Percentiles rank a stretch among this genome's conserved stretches.
Evolutionary conservation across 1,284 basidiomycete genomes (phyloP).

Genomic region (Pseudozyma thailandica): DNA sequence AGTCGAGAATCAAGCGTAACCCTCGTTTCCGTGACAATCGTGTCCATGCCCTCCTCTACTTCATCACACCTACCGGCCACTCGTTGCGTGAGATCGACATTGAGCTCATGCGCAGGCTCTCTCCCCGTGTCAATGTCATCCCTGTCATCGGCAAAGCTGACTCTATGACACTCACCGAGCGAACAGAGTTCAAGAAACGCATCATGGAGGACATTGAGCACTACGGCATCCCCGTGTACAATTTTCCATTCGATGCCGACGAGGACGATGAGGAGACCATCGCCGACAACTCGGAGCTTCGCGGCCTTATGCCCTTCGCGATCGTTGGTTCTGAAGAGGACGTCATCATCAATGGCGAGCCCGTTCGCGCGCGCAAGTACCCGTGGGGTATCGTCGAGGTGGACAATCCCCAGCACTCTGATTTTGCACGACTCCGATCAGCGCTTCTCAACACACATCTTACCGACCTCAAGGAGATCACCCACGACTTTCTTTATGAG

Average conservation of each 20-base stretch:
- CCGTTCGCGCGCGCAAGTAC: constrained; percentile 89
- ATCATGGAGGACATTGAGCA: constrained; percentile 99
- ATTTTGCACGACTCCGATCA: constrained; percentile 90
- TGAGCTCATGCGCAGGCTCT: constrained; percentile 70
- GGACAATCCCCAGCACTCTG: constrained; percentile 97
- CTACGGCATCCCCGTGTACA: constrained; percentile 98
- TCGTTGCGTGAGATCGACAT: constrained; percentile 97
- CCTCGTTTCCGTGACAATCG: constrained; percentile 96
- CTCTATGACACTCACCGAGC: constrained; percentile 76
- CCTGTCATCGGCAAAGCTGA: constrained; percentile 98
- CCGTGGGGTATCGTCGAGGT: constrained; percentile 99
- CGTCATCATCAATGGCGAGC: constrained; percentile 89
- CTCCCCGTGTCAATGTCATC: constrained; percentile 86
- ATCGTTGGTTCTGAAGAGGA: constrained; percentile 98
- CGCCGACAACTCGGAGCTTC: constrained; percentile 80
- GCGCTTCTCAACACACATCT: constrained; percentile 94
- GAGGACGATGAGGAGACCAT: constrained; percentile 99
- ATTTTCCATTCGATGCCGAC: constrained; percentile 99
- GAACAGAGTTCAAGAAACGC: constrained; percentile 91
- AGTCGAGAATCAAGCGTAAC: constrained; percentile 99
- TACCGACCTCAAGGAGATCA: constrained; percentile 87
- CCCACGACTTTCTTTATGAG: constrained; percentile 88
- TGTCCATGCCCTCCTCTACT: constrained; percentile 92
- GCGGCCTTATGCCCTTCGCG: constrained; percentile 79
- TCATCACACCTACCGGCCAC: constrained; percentile 93